Base-by-base conservation (phyloP, 23 red algal genomes). In the Gracilaria caudata region DNA sequence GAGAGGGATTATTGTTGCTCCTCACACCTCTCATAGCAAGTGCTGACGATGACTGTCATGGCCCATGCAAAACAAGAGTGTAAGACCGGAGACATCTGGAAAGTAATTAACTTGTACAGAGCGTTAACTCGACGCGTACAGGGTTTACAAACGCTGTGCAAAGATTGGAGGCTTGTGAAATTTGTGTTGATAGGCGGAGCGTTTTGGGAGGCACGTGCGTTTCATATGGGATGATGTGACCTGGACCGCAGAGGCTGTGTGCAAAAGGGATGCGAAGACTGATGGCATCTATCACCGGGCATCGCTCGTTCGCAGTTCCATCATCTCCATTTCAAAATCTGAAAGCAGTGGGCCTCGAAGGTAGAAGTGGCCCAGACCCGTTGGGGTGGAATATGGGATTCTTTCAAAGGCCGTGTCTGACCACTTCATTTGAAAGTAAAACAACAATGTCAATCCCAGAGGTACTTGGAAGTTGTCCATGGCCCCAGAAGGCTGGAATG, bases 41-140 rank as follows among this genome's bases (percentile, higher is more conserved):
- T 24, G 25, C 39, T 75, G 70, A 19, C 40, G 65, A 71, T 41
- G 34, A 41, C 57, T 71, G 29, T 71, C 19, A 24, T 29, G 70
- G 70, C 70, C 70, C 70, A 17, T 6, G 37, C 2, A 75, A 10
- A 36, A 6, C 3, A 43, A 49, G 43, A 49, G 70, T 75, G 70
- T 75, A 32, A 71, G 65, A 71, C 32, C 47, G 43, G n/a, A 30
- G 1, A 32, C 23, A 8, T 35, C n/a, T 33, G 9, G 12, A 66
- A 66, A 35, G 61, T 36, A 37, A 66, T 36, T 7, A 66, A 66
- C 25, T 33, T 66, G 61, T 36, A 8, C 30, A 36, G 4, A 30
- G 61, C 57, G 14, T 33, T 17, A 66, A 36, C 30, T 17, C 35
- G 26, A 66, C 17, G 23, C 30, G 11, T 66, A 0, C 30, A 53